Conservation (phyloP, 23 red algal species). For the Gracilaria caudata region DNA sequence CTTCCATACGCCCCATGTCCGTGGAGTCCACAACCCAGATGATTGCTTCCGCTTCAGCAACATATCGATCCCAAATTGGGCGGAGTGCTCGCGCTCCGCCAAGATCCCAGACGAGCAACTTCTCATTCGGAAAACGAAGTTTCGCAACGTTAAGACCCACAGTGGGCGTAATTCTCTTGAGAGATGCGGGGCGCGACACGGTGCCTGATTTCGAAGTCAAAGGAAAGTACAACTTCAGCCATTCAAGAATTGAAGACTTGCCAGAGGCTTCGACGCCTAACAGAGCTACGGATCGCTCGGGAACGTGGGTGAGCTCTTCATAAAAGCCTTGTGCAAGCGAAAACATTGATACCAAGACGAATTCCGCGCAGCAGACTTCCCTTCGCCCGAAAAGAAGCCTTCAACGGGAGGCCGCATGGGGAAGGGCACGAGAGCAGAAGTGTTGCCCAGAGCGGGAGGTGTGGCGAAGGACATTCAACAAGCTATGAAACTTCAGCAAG, state of each 20-base stretch:
- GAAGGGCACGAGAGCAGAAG: not conserved
- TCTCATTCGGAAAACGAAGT: slow-evolving; percentile 34
- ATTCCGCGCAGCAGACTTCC: not conserved
- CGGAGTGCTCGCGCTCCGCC: slow-evolving; percentile 77
- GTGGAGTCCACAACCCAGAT: slow-evolving; percentile 88
- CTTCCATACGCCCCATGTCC: slow-evolving; percentile 25
- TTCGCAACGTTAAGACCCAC: slow-evolving; percentile 88
- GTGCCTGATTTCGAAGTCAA: not conserved
- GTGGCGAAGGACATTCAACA: no score
- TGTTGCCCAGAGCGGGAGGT: no score
- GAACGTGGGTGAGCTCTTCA: slow-evolving; percentile 66
- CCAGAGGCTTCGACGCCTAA: slow-evolving; percentile 65
- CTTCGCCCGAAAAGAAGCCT: not conserved
- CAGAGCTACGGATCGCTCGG: slow-evolving; percentile 44
- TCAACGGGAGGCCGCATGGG: not conserved
- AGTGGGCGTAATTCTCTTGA: slow-evolving; percentile 69
- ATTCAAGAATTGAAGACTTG: slow-evolving; percentile 76
- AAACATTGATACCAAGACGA: slow-evolving; percentile 55
- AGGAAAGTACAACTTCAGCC: slow-evolving; percentile 58
- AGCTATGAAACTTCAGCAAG: no score
- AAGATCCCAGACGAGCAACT: slow-evolving; percentile 87
- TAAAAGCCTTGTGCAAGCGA: slow-evolving; percentile 61
- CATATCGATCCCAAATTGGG: slow-evolving; percentile 85
- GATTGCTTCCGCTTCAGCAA: slow-evolving; percentile 75
- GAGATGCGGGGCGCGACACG: slow-evolving; percentile 14